A percentile compares a stretch with the other conserved stretches of the same genome.
These are phyloP conservation scores for Daldinia sp. DNA, from an alignment of 2,329 filamentous ascomycete species.

Conservation along the genomic window DNA sequence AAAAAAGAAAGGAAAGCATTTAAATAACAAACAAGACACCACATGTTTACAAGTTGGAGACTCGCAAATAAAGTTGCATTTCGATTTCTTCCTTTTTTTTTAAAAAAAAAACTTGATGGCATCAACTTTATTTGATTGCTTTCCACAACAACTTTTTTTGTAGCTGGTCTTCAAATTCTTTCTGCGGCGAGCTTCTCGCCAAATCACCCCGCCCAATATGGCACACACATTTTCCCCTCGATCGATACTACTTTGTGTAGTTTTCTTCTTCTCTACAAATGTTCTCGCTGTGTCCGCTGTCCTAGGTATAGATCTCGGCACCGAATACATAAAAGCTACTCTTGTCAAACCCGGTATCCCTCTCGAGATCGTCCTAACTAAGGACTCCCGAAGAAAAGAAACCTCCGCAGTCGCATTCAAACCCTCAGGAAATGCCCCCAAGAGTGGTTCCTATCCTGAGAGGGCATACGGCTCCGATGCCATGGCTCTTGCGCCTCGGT, in stretches of 20 bases:
- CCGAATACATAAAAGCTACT: conserved; percentile 95
- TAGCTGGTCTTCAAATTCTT: conserved; percentile 32
- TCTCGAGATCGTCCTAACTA: conserved; percentile 96
- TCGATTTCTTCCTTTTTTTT: not conserved
- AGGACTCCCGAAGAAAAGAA: conserved; percentile 97
- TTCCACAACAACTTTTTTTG: not conserved
- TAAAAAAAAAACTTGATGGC: not conserved
- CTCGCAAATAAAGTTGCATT: conserved; percentile 12
- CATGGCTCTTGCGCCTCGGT: conserved; percentile 83
- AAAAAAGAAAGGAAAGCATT: conserved; percentile 21
- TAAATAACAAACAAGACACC: conserved; percentile 28
- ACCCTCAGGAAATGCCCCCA: conserved; percentile 72
- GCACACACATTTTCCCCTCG: conserved; percentile 49
- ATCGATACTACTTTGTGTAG: conserved; percentile 49
- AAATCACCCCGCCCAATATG: conserved; percentile 48
- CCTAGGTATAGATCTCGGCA: conserved; percentile 91
- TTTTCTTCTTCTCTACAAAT: conserved; percentile 56
- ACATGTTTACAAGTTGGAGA: conserved; percentile 14
- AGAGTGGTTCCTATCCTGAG: conserved; percentile 79
- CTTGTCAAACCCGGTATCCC: conserved; percentile 97
- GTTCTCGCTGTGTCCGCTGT: conserved; percentile 73
- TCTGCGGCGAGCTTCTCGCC: conserved; percentile 44
- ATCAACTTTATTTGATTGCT: conserved; percentile 4
- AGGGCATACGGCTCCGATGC: conserved; percentile 92
- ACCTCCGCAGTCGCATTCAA: conserved; percentile 92